phyloP scores from a whole-genome alignment of 148 eudicot species.

The Camellia lanceoleosa region DNA sequence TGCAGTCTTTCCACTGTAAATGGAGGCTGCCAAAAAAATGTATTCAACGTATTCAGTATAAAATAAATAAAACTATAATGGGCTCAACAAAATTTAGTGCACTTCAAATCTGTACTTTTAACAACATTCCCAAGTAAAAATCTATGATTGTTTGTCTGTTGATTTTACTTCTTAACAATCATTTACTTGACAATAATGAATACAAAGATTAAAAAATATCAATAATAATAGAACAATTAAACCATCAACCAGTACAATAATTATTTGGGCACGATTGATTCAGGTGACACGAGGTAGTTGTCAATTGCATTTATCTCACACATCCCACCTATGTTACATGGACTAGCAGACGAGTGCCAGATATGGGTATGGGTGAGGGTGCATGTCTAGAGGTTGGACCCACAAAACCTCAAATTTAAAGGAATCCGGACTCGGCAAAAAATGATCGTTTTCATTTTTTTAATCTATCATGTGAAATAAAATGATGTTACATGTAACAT shows the following conservation, averaged over 20 bases:
- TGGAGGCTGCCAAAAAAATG: constrained; percentile 28
- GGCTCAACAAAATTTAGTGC: background rate
- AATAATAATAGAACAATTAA: background rate
- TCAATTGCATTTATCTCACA: background rate
- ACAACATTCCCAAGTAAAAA: background rate
- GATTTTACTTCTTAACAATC: background rate
- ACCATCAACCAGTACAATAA: background rate
- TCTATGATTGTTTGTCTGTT: background rate
- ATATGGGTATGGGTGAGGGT: no score
- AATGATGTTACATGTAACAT: no score
- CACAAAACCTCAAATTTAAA: no score
- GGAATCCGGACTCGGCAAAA: no score
- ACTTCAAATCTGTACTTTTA: background rate
- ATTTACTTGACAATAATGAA: background rate
- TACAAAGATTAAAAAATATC: background rate
- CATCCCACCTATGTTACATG: background rate
- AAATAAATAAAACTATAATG: background rate
- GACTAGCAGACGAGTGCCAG: no score
- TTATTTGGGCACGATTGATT: background rate
- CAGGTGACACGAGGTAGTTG: background rate
- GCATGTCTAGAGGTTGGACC: no score
- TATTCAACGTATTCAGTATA: background rate
- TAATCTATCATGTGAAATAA: no score
- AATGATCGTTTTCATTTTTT: no score
- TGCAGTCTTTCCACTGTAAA: constrained; percentile 22